Conservation (phyloP, 805 yeast genomes). For the Kuraishia borneana region DNA sequence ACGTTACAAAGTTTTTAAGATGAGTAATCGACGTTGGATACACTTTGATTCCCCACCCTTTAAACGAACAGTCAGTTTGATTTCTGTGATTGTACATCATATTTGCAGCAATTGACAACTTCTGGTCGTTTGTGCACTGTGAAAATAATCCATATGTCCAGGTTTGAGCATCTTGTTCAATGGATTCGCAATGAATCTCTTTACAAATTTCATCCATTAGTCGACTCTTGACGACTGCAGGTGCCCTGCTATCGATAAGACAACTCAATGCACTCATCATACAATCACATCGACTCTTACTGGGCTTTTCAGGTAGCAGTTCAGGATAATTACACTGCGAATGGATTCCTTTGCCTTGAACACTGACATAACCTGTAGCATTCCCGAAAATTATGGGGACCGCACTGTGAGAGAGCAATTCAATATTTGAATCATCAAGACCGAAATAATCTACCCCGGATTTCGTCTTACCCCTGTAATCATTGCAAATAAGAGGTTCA, state of each 20-base stretch:
- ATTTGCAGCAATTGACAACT: conserved; percentile 28
- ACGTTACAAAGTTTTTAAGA: no score
- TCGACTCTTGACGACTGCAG: conserved; percentile 12
- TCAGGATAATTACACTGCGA: no score
- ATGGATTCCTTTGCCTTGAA: no score
- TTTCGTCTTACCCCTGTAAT: conserved; percentile 12
- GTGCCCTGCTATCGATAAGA: conserved; percentile 13
- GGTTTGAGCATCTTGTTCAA: conserved; percentile 20
- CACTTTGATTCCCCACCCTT: no score
- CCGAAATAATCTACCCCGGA: conserved; percentile 4
- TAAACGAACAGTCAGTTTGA: no score
- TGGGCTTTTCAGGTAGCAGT: conserved; percentile 28
- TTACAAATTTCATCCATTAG: conserved; percentile 22
- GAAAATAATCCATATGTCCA: conserved; percentile 33
- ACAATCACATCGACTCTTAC: conserved; percentile 31
- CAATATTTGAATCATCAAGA: conserved; percentile 8
- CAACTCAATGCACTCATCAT: conserved; percentile 27
- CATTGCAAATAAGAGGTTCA: no score
- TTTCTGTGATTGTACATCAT: conserved; percentile 19
- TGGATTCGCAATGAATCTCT: conserved; percentile 25
- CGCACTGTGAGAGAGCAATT: conserved; percentile 10
- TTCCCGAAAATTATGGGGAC: no score
- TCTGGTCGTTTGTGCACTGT: conserved; percentile 25
- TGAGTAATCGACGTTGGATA: no score
- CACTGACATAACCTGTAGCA: no score